Percentiles rank a stretch among this genome's conserved stretches.
Evolutionary conservation across 352 stramenopile genomes (phyloP).

Genomic region (Globisporangium ultimum): DNA sequence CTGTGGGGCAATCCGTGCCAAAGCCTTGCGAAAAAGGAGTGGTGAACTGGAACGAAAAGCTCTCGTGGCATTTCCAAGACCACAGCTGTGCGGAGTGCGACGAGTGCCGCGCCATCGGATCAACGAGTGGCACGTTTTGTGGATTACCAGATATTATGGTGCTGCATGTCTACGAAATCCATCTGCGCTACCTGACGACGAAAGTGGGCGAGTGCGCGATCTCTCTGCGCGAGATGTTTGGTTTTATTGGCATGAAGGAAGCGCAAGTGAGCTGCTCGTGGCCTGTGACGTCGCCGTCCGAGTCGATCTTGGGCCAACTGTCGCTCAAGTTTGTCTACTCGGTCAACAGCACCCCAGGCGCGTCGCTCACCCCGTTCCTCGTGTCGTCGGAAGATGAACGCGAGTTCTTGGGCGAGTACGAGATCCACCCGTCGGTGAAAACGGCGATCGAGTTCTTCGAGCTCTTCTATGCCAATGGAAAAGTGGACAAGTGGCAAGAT

Average conservation of each 20-base stretch:
- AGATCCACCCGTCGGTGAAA: conserved; percentile 50
- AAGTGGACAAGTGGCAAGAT: conserved; percentile 36
- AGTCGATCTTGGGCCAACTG: conserved; percentile 70
- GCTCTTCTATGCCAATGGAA: conserved; percentile 60
- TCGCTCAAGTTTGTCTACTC: conserved; percentile 65
- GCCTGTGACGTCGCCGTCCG: conserved; percentile 64
- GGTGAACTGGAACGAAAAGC: conserved; percentile 74
- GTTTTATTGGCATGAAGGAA: conserved; percentile 66
- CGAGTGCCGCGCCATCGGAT: conserved; percentile 61
- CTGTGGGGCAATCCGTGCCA: conserved; percentile 73
- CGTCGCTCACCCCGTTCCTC: conserved; percentile 53
- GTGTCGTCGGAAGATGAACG: conserved; percentile 62
- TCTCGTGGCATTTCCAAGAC: conserved; percentile 77
- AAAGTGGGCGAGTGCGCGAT: conserved; percentile 80
- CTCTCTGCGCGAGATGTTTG: conserved; percentile 72
- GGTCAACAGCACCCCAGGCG: conserved; percentile 45
- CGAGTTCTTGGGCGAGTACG: conserved; percentile 69
- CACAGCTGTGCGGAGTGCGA: conserved; percentile 68
- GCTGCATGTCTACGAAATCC: conserved; percentile 81
- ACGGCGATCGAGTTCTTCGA: conserved; percentile 58
- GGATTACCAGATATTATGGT: conserved; percentile 79
- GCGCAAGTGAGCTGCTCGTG: conserved; percentile 55
- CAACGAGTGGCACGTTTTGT: conserved; percentile 57
- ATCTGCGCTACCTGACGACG: conserved; percentile 77
- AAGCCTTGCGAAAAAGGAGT: conserved; percentile 58